phyloP scores from a whole-genome alignment of 2,329 filamentous ascomycete species.

The Neonectria magnoliae region DNA sequence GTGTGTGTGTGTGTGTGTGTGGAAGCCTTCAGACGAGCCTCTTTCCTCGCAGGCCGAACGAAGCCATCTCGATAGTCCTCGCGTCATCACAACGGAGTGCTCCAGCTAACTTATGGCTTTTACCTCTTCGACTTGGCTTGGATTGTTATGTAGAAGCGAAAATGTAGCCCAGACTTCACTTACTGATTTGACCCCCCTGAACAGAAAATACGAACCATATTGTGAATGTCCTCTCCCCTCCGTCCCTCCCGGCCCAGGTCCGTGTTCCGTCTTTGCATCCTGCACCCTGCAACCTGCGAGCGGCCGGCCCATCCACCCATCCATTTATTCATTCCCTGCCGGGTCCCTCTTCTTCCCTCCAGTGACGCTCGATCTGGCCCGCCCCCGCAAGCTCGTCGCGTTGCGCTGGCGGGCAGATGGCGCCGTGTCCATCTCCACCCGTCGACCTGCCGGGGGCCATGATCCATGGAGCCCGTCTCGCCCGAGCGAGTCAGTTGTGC shows the following conservation, averaged over 20 bases:
- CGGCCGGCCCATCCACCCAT: no score
- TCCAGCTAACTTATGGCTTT: no score
- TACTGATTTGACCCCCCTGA: no score
- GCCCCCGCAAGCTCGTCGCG: constrained; percentile 42
- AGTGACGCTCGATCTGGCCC: constrained; percentile 35
- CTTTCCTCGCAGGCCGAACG: background rate
- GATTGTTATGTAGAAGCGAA: no score
- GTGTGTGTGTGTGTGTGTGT: no score
- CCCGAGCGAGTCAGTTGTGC: background rate
- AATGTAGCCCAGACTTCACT: no score
- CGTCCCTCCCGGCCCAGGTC: background rate
- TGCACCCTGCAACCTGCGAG: background rate
- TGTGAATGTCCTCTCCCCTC: no score
- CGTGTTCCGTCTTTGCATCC: background rate
- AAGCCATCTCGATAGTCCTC: constrained; percentile 40
- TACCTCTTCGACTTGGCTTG: no score
- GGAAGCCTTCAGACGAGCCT: no score
- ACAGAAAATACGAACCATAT: no score
- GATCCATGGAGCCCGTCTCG: background rate
- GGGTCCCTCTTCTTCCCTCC: constrained; percentile 1
- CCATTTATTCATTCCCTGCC: no score
- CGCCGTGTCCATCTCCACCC: constrained; percentile 32
- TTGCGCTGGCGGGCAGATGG: constrained; percentile 27
- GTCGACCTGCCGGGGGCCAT: constrained; percentile 27
- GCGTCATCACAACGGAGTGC: constrained; percentile 22